Conservation (phyloP, 139 green algal genomes). For the Closterium sp. region DNA sequence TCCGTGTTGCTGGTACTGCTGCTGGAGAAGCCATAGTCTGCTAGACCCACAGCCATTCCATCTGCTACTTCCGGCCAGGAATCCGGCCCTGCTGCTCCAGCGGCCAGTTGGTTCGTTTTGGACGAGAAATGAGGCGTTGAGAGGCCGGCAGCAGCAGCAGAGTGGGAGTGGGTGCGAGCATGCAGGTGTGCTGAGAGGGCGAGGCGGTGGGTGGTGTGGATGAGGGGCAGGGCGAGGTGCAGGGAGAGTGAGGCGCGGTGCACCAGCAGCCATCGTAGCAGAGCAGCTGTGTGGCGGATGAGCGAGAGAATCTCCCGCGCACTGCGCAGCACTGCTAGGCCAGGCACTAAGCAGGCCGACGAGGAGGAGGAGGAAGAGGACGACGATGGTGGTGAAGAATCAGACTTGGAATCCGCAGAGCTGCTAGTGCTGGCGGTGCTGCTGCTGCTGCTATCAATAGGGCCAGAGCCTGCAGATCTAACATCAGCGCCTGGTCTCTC, state of each 20-base stretch:
- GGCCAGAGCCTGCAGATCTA: neutral
- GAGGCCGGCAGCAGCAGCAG: neutral
- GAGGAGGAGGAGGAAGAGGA: too few relatives aligned
- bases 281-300: neutral
- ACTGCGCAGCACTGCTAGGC: neutral
- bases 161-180: too few relatives aligned
- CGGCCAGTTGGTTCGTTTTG: neutral
- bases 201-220: neutral
- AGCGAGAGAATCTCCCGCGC: neutral
- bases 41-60: neutral
- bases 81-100: neutral
- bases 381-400: too few relatives aligned
- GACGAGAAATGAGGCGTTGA: neutral
- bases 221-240: neutral
- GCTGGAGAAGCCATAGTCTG: too few relatives aligned
- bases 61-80: neutral
- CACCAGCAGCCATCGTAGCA: neutral
- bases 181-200: neutral
- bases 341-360: neutral
- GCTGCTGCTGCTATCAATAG: neutral
- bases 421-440: neutral
- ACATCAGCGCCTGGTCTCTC: neutral
- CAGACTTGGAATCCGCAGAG: neutral
- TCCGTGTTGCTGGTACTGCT: neutral
- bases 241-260: neutral